Base-by-base conservation (phyloP, 192 early-diverging fungal genomes). In the Coemansia sp. region DNA sequence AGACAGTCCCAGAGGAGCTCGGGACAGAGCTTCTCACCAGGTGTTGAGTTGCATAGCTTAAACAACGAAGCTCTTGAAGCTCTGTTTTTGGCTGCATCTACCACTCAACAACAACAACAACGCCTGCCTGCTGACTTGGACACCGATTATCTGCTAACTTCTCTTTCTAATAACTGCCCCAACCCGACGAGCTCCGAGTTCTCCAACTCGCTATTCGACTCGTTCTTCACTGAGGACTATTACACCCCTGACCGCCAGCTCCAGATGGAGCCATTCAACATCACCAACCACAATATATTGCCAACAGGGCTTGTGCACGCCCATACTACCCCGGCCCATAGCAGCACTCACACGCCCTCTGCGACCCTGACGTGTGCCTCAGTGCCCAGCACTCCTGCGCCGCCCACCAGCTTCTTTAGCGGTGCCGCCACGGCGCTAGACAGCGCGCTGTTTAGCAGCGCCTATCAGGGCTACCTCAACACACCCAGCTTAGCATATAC, bases 381-480 rank as follows among this genome's bases (percentile, higher is more conserved):
- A 18, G 67, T 59, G 16, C 67, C 73, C 3, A 38, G 54, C 3
- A 69, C 73, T 14, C 73, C 73, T 0, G 59, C 64, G 4, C 54
- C 38, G 31, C 25, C 62, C 23, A 28, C 48, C 32, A n/a, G 27
- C 10, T 18, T 59, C 7, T 54, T 61, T 10, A 27, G 56, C 48
- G 51, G 41, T 10, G 67, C 56, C 10, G 32, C 49, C 4, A 7
- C 50, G 47, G 41, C 32, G 34, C 49, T 54, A 38, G 63, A 71
- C 18, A 54, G 63, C 27, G 49, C 58, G 26, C 62, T 72, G 64
- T 58, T 69, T 16, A 54, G 49, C 52, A 71, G 68, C 61, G 67
- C 77, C 10, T 74, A 73, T 28, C 65, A 67, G 23, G 68, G 71
- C 68, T 70, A 65, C 58, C 49, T 80, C 55, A 62, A 47, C 62